Evolutionary conservation across 2,329 filamentous ascomycete genomes (phyloP).

Genomic region (Raffaelea deltoideospora): DNA sequence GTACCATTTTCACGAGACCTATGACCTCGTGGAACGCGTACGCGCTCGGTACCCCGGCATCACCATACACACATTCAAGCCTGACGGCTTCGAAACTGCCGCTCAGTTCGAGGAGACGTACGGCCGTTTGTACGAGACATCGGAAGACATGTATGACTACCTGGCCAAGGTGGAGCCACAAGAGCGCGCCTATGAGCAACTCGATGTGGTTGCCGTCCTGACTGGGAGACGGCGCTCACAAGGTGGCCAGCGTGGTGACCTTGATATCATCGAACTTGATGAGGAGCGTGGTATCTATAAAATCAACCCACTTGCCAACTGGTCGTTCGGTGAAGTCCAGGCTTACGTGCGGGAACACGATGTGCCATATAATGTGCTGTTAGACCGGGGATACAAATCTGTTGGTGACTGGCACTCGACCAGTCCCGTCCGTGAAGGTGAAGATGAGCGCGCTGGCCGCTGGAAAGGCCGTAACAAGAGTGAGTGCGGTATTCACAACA

Average conservation of each 20-base stretch:
- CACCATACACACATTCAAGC: slow-evolving; percentile 80
- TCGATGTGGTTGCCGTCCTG: slow-evolving; percentile 78
- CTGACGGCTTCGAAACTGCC: slow-evolving; percentile 55
- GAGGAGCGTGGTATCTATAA: slow-evolving; percentile 81
- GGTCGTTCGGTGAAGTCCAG: slow-evolving; percentile 82
- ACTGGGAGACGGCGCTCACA: slow-evolving; percentile 87
- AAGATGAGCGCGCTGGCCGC: slow-evolving; percentile 89
- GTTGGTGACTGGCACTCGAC: slow-evolving; percentile 98
- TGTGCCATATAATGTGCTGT: slow-evolving; percentile 84
- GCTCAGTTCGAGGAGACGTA: slow-evolving; percentile 71
- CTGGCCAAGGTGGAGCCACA: slow-evolving; percentile 95
- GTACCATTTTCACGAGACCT: slow-evolving; percentile 68
- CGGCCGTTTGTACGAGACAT: slow-evolving; percentile 72
- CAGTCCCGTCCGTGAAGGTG: slow-evolving; percentile 71
- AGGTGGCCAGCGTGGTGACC: slow-evolving; percentile 77
- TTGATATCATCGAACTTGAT: slow-evolving; percentile 86
- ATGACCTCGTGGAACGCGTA: slow-evolving; percentile 59
- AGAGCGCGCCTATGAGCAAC: slow-evolving; percentile 74
- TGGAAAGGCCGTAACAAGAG: slow-evolving; percentile 97
- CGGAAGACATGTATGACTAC: slow-evolving; percentile 89
- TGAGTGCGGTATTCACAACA: slow-evolving; percentile 98
- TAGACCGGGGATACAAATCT: slow-evolving; percentile 94
- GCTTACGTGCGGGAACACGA: slow-evolving; percentile 72
- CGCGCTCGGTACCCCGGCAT: slow-evolving; percentile 62
- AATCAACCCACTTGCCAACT: slow-evolving; percentile 93